Base-by-base conservation (phyloP, 139 green algal species). In the Auxenochlorella pyrenoidosa region DNA sequence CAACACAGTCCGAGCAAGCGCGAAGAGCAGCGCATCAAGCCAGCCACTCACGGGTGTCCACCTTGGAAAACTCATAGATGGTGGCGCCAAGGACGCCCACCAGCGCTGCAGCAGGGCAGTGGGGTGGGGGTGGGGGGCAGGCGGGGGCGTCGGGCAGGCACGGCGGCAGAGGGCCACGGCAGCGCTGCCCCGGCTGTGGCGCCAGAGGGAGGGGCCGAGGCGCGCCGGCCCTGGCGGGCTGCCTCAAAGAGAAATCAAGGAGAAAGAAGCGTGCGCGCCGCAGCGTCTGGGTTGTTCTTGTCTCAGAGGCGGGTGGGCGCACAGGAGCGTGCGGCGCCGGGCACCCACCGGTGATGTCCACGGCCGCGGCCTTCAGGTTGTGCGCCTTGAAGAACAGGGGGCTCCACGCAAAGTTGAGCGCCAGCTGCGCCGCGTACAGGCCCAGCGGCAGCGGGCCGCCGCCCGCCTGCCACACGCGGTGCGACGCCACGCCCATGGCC, bases 331-430 rank as follows among this genome's bases (percentile, higher is more conserved):
- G n/a, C n/a, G n/a, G n/a, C n/a, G n/a, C n/a, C n/a, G n/a, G 43
- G 16, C 73, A 10, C 85, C 51, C 40, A 91, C 91, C 91, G 66
- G 90, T 88, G 72, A 95, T 94, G 79, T 96, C 94, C 15, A 85
- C 26, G 47, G 90, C 70, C 2, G 94, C 93, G 6, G 85, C 71
- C 75, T 88, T 90, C 1, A 94, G 82, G 66, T 93, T 75, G 60
- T 96, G 88, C 34, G 75, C 34, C 66, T 87, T 93, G 92, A 96
- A 96, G 88, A 96, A 96, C 3, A 96, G 78, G 18, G 94, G 93
- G 19, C 28, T 92, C 93, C 92, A 95, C 22, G 73, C 63, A 41
- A 90, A 87, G 87, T 91, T 91, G 32, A 91, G 83, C 12, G 41
- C 60, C 32, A 91, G 83, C 43, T 86, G 88, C n/a, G 65, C 68